These are phyloP conservation scores for Neckera pumila DNA, from an alignment of 225 moss, liverwort and hornwort species.

Conservation along the genomic window DNA sequence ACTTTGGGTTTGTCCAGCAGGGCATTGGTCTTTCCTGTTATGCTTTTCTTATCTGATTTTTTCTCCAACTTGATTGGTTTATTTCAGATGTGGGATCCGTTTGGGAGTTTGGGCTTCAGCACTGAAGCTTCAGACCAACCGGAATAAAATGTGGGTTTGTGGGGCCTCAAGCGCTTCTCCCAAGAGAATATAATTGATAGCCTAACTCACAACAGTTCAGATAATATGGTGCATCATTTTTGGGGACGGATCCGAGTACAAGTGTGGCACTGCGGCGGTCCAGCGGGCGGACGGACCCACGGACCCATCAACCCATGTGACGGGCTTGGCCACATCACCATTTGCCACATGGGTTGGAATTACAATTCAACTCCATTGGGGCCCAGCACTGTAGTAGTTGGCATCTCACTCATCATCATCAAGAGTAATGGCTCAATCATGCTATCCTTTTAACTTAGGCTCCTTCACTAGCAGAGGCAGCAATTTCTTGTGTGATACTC, in stretches of 20 bases:
- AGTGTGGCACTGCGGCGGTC: not conserved
- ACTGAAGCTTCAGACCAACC: not conserved
- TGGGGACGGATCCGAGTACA: not conserved
- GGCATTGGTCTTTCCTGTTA: not conserved
- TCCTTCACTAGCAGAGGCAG: fast-evolving
- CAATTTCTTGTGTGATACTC: not conserved
- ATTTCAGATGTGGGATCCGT: not conserved
- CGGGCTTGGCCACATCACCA: not conserved
- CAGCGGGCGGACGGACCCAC: not conserved
- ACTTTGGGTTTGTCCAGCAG: not conserved
- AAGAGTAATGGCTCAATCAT: not conserved
- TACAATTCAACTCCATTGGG: not conserved
- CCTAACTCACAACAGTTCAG: not conserved
- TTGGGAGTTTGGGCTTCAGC: not conserved
- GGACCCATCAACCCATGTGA: not conserved
- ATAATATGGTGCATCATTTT: not conserved
- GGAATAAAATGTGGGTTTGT: not conserved
- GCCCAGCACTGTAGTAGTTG: not conserved
- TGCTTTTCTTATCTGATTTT: not conserved
- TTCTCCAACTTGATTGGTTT: not conserved
- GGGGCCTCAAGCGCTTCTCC: not conserved
- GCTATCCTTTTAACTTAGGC: not conserved
- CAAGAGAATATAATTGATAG: not conserved
- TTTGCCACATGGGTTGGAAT: not conserved
- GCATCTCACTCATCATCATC: not conserved